A percentile compares a stretch with the other conserved stretches of the same genome.
Conservation (phyloP, 192 early-diverging fungal species). For the Gryganskiella cystojenkinii region DNA sequence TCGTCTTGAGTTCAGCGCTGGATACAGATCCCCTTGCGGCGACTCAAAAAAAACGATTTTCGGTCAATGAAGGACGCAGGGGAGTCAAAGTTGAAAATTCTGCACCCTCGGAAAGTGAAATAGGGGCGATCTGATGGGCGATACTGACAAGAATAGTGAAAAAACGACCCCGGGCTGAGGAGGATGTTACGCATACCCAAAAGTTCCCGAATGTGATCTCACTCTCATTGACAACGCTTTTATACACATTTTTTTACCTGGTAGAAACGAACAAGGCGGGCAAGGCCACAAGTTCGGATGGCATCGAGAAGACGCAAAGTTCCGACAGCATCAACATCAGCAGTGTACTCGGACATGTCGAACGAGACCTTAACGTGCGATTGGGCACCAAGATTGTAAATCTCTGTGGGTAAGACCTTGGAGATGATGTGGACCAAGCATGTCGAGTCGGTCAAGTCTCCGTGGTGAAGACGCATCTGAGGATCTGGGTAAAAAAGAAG, state of each 20-base stretch:
- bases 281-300: constrained; percentile 77
- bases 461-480: constrained; percentile 81
- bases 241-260: constrained; percentile 42
- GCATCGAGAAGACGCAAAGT: constrained; percentile 83
- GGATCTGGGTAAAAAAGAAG: constrained; percentile 46
- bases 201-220: no score
- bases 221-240: neutral
- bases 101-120: no score
- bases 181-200: no score
- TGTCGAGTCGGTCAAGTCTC: constrained; percentile 83
- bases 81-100: no score
- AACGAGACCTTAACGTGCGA: constrained; percentile 80
- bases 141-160: no score
- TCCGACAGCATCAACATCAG: constrained; percentile 85
- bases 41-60: no score
- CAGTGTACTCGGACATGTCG: constrained; percentile 84
- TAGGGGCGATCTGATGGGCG: no score
- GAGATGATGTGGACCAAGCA: constrained; percentile 79
- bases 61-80: no score
- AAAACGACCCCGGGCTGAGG: no score
- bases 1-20: no score
- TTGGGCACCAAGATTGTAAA: constrained; percentile 84
- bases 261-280: constrained; percentile 68
- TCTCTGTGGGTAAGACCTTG: constrained; percentile 77
- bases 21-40: no score